These are phyloP conservation scores for Amanita muscaria DNA, from an alignment of 768 basidiomycete genomes.

Conservation along the genomic window DNA sequence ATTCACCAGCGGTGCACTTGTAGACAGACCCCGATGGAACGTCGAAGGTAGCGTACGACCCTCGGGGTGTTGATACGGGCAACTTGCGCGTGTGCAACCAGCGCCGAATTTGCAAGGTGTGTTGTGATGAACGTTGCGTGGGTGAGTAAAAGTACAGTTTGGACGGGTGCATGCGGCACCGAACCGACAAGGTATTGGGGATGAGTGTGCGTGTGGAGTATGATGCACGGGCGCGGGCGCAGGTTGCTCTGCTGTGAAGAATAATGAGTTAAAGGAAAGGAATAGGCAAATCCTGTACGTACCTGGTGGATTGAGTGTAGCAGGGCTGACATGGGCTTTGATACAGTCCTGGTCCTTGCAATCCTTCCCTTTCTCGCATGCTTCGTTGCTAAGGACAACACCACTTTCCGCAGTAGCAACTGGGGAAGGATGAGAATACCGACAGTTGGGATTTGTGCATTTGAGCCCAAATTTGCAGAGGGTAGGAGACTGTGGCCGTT, in stretches of 20 bases:
- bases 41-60: constrained; percentile 71
- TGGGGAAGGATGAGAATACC: constrained; percentile 94
- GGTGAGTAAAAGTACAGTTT: constrained; percentile 62
- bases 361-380: constrained; percentile 81
- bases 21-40: constrained; percentile 72
- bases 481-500: constrained; percentile 78
- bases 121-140: constrained; percentile 30
- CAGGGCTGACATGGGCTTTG: constrained; percentile 86
- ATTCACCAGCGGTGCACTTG: constrained; percentile 50
- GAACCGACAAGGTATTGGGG: constrained; percentile 52
- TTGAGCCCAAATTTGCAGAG: constrained; percentile 91
- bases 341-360: constrained; percentile 94
- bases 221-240: constrained; percentile 26
- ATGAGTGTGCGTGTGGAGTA: constrained; percentile 20
- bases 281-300: constrained; percentile 14
- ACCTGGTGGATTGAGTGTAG: constrained; percentile 63
- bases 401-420: constrained; percentile 93
- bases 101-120: constrained; percentile 78
- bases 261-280: constrained; percentile 10
- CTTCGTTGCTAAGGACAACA: constrained; percentile 87
- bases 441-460: constrained; percentile 84
- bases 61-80: constrained; percentile 88
- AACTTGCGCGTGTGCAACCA: constrained; percentile 77
- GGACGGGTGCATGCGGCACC: constrained; percentile 64
- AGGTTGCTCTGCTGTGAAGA: constrained; percentile 27